Evolutionary conservation across 139 green algal genomes (phyloP), one percentile per base, ranked within the genome.

Genomic region (Ulvella scutata): DNA sequence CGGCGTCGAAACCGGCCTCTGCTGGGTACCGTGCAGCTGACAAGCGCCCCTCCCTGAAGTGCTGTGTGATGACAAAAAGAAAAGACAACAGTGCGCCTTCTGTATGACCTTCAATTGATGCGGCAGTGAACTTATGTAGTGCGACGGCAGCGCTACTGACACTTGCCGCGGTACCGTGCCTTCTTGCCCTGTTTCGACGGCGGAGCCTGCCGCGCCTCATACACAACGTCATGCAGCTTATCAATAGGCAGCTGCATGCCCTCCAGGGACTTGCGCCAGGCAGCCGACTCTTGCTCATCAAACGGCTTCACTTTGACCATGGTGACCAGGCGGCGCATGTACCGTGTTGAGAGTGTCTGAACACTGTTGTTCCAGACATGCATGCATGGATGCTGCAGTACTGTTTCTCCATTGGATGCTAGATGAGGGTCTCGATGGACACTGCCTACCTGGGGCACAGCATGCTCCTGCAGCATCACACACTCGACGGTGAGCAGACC

Each of bases 321-420:
- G 3, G 87, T 92, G 26, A 98, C 74, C 2, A 98, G 86, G 2
- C 91, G 86, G 33, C 94, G 82, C 81, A 82, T 94, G 87, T 95
- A 98, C 4, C 85, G 76, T 0, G 36, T 67, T 3, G 82, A 88
- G 4, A 98, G 85, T 2, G 89, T 51, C 83, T 98, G 94, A 37
- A 38, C 81, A 78, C 92, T 90, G 51, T 76, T 72, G 38, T 88
- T 77, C 67, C 91, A 4, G 20, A 73, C 34, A 36, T 82, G 17
- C 10, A 61, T 37, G 38, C 3, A 38, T 2, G 28, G 36, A 39
- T 74, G 62, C 10, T 20, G 6, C 6, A 20, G 26, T 20, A 43
- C n/a, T 20, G 62, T 20, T 21, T 6, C n/a, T 38, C 31, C 36
- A 28, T 37, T 38, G 40, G 33, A 37, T 3, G 31, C 43, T 36